Evolutionary conservation across 2,329 filamentous ascomycete species (phyloP).

Genomic region (Madurella fahalii): DNA sequence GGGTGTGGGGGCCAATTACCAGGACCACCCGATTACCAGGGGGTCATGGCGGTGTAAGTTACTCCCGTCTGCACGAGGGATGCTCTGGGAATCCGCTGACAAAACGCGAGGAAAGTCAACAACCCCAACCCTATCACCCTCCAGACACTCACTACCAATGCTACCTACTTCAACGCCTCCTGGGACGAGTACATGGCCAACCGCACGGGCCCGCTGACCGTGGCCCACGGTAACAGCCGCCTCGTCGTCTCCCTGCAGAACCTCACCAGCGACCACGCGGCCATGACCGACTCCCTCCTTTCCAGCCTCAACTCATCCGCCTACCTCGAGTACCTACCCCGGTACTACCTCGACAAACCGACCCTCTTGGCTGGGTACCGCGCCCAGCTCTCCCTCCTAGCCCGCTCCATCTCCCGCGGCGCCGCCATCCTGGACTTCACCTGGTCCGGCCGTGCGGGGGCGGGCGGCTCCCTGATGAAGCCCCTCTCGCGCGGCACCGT

Average conservation of each 20-base stretch:
- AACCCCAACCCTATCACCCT: constrained; percentile 11
- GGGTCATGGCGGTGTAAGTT: constrained; percentile 12
- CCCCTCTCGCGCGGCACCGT: constrained; percentile 39
- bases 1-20: no score
- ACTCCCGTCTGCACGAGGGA: neutral
- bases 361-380: constrained; percentile 31
- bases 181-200: constrained; percentile 10
- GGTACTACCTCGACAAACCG: constrained; percentile 29
- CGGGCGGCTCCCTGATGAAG: constrained; percentile 32
- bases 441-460: constrained; percentile 28
- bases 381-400: constrained; percentile 31
- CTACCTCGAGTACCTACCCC: constrained; percentile 5
- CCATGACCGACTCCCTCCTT: neutral
- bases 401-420: constrained; percentile 28
- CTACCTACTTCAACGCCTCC: constrained; percentile 8
- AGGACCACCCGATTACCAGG: no score
- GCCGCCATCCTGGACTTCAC: constrained; percentile 26
- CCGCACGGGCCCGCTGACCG: constrained; percentile 13
- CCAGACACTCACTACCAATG: neutral
- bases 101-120: no score
- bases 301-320: neutral
- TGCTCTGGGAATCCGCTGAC: neutral
- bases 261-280: neutral
- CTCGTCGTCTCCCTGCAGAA: constrained; percentile 3
- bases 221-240: neutral